These are phyloP conservation scores for Priceomyces castillae DNA, from an alignment of 805 yeast species.

Conservation along the genomic window DNA sequence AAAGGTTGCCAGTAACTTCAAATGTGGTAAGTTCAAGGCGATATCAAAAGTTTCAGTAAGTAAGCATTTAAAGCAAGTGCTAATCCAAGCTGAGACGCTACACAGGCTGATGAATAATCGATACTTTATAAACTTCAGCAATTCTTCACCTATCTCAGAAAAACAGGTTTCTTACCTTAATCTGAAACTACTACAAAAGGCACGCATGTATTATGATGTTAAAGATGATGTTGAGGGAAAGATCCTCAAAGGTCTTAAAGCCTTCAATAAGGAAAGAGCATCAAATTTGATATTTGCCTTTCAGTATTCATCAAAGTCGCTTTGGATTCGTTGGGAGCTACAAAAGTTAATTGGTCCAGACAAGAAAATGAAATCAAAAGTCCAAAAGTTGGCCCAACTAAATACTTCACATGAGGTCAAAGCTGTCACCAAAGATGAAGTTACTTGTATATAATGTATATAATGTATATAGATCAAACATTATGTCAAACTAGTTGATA, in stretches of 20 bases:
- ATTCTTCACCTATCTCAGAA: constrained; percentile 7
- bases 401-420: background rate
- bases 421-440: background rate
- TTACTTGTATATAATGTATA: background rate
- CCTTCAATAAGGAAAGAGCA: constrained; percentile 15
- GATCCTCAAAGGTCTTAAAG: constrained; percentile 11
- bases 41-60: constrained; percentile 7
- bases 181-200: constrained; percentile 10
- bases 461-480: background rate
- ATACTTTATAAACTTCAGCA: constrained; percentile 1
- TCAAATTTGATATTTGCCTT: constrained; percentile 28
- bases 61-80: constrained; percentile 14
- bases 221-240: constrained; percentile 6
- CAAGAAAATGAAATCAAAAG: constrained; percentile 9
- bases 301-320: constrained; percentile 21
- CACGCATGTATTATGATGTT: constrained; percentile 7
- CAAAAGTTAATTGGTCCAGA: constrained; percentile 25
- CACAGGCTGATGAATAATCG: background rate
- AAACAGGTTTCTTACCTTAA: constrained; percentile 14
- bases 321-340: constrained; percentile 32
- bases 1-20: constrained; percentile 18
- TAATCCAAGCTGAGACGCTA: constrained; percentile 19
- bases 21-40: constrained; percentile 13
- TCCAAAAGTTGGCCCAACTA: constrained; percentile 2
- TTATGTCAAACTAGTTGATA: too few species aligned